Conservation (phyloP, 2,329 filamentous ascomycete species). For the Penicillium sp. region DNA sequence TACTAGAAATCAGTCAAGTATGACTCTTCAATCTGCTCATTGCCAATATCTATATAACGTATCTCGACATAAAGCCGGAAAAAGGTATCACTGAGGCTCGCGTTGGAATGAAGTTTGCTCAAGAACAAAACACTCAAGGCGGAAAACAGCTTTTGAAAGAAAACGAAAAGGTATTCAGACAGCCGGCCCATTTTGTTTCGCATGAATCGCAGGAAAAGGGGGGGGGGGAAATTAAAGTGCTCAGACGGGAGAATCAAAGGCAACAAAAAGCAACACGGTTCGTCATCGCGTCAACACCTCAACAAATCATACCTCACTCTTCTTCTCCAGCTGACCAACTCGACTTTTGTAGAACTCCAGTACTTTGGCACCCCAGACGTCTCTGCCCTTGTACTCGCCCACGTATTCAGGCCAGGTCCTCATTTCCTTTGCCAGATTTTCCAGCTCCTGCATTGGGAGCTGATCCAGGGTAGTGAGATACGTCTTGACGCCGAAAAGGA, state of each 20-base stretch:
- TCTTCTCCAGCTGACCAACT: conserved; percentile 17
- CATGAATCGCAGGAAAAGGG: conserved; percentile 13
- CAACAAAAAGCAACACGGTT: conserved; percentile 1
- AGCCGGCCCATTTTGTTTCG: conserved; percentile 29
- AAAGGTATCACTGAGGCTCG: not conserved
- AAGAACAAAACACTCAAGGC: not conserved
- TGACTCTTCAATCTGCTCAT: not conserved
- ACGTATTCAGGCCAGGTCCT: conserved; percentile 52
- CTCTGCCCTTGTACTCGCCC: conserved; percentile 50
- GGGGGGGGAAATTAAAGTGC: conserved; percentile 20
- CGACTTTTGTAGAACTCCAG: conserved; percentile 42
- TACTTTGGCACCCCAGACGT: conserved; percentile 48
- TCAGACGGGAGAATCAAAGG: not conserved
- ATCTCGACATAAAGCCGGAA: not conserved
- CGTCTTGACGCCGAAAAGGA: conserved; percentile 57
- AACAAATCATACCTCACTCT: conserved; percentile 16
- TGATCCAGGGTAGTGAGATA: conserved; percentile 48
- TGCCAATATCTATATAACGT: not conserved
- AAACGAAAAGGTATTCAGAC: conserved; percentile 26
- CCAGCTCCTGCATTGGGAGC: conserved; percentile 46
- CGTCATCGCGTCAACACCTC: conserved; percentile 5
- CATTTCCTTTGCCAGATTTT: conserved; percentile 50
- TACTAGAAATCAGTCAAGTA: not conserved
- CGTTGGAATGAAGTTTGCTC: not conserved
- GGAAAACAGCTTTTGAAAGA: conserved; percentile 9